Evolutionary conservation across 768 basidiomycete genomes (phyloP).

Genomic region (Hygrophorus pudorinus): DNA sequence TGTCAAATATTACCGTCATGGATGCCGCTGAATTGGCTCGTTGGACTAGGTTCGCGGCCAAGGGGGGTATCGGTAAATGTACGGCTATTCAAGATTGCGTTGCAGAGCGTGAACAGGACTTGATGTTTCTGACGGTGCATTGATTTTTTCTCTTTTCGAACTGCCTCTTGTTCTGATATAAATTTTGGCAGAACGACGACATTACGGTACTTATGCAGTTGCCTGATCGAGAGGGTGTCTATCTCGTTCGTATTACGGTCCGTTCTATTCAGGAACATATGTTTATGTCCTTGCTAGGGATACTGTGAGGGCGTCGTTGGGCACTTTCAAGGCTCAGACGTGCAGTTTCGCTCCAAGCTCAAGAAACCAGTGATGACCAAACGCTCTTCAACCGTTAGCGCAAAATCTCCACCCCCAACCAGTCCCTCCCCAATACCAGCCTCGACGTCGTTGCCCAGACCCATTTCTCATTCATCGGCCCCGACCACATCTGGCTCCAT

Average conservation of each 20-base stretch:
- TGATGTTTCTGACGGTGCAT: slow-evolving; percentile 80
- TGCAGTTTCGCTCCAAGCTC: slow-evolving; percentile 62
- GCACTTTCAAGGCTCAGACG: slow-evolving; percentile 51
- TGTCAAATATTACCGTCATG: slow-evolving; percentile 27
- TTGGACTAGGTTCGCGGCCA: slow-evolving; percentile 79
- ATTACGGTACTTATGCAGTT: slow-evolving; percentile 72
- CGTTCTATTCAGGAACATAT: background rate
- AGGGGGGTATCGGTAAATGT: slow-evolving; percentile 79
- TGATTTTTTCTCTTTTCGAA: slow-evolving; percentile 1
- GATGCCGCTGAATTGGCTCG: slow-evolving; percentile 63
- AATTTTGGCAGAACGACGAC: slow-evolving; percentile 52
- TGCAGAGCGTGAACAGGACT: slow-evolving; percentile 61
- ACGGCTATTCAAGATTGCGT: slow-evolving; percentile 67
- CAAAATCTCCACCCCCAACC: slow-evolving; percentile 18
- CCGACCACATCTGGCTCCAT: slow-evolving; percentile 6
- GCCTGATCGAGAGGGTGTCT: slow-evolving; percentile 39
- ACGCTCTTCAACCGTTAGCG: slow-evolving; percentile 30
- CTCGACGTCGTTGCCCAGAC: slow-evolving; percentile 13
- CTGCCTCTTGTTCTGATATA: too few species aligned
- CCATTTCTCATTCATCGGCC: slow-evolving; percentile 16
- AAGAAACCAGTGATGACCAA: slow-evolving; percentile 77
- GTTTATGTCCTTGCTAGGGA: slow-evolving; percentile 35
- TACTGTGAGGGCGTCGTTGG: slow-evolving; percentile 86
- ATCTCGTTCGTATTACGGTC: slow-evolving; percentile 41
- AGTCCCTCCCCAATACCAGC: slow-evolving; percentile 5